Conservation (phyloP, 2,329 filamentous ascomycete genomes). For the Endoconidiophora laricicola region DNA sequence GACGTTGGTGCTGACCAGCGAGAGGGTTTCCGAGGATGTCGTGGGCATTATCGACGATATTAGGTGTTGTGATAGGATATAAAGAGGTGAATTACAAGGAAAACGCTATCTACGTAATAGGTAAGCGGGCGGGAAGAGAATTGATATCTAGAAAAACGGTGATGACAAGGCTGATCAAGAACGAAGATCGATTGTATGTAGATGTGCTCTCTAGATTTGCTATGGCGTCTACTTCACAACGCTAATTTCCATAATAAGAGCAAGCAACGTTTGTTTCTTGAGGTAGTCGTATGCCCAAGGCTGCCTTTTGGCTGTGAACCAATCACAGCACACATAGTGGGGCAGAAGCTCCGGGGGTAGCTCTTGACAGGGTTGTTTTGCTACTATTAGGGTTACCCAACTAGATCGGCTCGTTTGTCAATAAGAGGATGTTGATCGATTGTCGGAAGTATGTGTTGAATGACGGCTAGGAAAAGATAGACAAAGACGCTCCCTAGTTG, state of each 20-base stretch:
- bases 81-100: no score
- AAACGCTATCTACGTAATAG: no score
- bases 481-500: no score
- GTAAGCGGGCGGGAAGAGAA: not conserved
- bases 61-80: no score
- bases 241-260: no score
- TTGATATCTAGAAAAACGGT: not conserved
- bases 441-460: not conserved
- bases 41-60: constrained; percentile 54
- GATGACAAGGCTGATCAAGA: not conserved
- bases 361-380: not conserved
- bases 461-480: no score
- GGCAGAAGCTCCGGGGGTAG: not conserved
- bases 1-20: constrained; percentile 84
- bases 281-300: constrained; percentile 16
- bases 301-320: constrained; percentile 16
- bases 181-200: no score
- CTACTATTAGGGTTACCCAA: not conserved
- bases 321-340: constrained; percentile 8
- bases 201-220: no score
- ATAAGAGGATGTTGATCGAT: not conserved
- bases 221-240: no score
- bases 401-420: not conserved
- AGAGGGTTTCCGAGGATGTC: constrained; percentile 91
- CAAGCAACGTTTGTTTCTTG: constrained; percentile 14